Evolutionary conservation across 2,329 filamentous ascomycete species (phyloP).

Genomic region (Epichloe glyceriae): DNA sequence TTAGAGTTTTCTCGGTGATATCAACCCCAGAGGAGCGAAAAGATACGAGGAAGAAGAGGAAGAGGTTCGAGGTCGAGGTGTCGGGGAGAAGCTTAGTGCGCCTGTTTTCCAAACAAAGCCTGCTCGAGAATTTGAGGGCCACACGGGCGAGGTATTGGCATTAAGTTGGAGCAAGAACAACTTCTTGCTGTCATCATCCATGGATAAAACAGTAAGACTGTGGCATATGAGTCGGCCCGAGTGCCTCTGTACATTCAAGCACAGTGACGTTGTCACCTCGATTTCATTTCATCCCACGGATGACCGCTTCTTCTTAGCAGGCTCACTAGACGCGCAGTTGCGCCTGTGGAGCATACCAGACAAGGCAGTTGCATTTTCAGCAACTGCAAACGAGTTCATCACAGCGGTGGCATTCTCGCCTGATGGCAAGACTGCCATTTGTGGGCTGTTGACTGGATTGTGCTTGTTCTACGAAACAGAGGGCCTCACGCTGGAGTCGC

Average conservation of each 20-base stretch:
- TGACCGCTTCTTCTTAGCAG: slow-evolving; percentile 92
- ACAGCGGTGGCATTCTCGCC: slow-evolving; percentile 91
- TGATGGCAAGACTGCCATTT: slow-evolving; percentile 80
- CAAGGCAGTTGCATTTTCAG: slow-evolving; percentile 77
- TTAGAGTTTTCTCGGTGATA: slow-evolving; percentile 83
- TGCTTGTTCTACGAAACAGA: slow-evolving; percentile 92
- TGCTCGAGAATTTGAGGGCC: slow-evolving; percentile 66
- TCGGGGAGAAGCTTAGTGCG: slow-evolving; percentile 59
- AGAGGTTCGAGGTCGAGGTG: slow-evolving; percentile 12
- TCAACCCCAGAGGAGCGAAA: slow-evolving; percentile 66
- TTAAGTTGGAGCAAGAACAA: slow-evolving; percentile 99
- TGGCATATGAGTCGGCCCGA: slow-evolving; percentile 84
- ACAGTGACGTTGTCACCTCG: slow-evolving; percentile 88
- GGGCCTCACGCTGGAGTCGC: slow-evolving; percentile 67
- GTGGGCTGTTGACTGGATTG: slow-evolving; percentile 71
- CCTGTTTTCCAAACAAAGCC: slow-evolving; percentile 80
- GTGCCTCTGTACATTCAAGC: slow-evolving; percentile 86
- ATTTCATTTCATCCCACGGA: slow-evolving; percentile 91
- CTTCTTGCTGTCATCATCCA: slow-evolving; percentile 86
- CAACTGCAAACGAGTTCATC: slow-evolving; percentile 70
- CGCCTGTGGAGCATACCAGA: slow-evolving; percentile 95
- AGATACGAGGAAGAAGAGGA: slow-evolving; percentile 53
- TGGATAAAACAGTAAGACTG: slow-evolving; percentile 92
- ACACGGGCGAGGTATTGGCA: slow-evolving; percentile 76
- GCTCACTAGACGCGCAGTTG: slow-evolving; percentile 77